A percentile compares a stretch with the other conserved stretches of the same genome.
These are phyloP conservation scores for Cutaneotrichosporon mucoides DNA, from an alignment of 1,284 basidiomycete species.

Conservation along the genomic window DNA sequence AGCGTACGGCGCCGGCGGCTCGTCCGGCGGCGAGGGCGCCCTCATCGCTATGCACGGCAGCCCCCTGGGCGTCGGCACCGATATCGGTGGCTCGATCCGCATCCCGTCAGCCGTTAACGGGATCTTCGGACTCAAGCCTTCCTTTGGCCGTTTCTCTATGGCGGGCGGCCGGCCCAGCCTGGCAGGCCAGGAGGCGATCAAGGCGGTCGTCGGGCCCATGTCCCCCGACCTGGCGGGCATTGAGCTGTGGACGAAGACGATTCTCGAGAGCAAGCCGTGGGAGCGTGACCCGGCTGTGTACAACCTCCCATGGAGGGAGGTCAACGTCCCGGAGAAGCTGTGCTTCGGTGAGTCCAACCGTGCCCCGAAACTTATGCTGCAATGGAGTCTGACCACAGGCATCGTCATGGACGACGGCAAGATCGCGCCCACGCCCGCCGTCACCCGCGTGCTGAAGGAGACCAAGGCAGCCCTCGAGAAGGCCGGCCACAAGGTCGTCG, in stretches of 20 bases:
- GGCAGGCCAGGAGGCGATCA: conserved; percentile 63
- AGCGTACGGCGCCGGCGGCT: conserved; percentile 41
- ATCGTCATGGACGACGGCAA: conserved; percentile 55
- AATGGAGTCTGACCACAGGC: conserved; percentile 33
- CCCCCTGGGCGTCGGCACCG: conserved; percentile 47
- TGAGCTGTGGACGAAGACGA: conserved; percentile 48
- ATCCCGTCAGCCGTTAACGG: conserved; percentile 15
- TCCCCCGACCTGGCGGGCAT: conserved; percentile 57
- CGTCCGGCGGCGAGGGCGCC: conserved; percentile 49
- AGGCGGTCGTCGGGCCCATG: conserved; percentile 66
- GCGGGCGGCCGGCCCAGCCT: conserved; percentile 57
- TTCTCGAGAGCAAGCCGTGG: conserved; percentile 58
- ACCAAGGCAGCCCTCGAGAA: conserved; percentile 57
- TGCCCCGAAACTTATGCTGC: too few species aligned
- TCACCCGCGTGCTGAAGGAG: conserved; percentile 59
- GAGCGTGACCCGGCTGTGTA: conserved; percentile 59
- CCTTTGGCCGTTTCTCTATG: conserved; percentile 13
- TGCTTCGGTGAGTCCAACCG: conserved; percentile 7
- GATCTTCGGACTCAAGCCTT: conserved; percentile 15
- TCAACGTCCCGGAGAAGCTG: conserved; percentile 59
- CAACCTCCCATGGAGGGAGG: conserved; percentile 61
- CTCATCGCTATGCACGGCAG: conserved; percentile 44
- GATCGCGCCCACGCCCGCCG: conserved; percentile 62
- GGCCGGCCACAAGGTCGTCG: conserved; percentile 59
- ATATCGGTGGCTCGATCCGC: conserved; percentile 57